These are phyloP conservation scores for Amanita molliuscula DNA, from an alignment of 768 basidiomycete genomes.

Conservation along the genomic window DNA sequence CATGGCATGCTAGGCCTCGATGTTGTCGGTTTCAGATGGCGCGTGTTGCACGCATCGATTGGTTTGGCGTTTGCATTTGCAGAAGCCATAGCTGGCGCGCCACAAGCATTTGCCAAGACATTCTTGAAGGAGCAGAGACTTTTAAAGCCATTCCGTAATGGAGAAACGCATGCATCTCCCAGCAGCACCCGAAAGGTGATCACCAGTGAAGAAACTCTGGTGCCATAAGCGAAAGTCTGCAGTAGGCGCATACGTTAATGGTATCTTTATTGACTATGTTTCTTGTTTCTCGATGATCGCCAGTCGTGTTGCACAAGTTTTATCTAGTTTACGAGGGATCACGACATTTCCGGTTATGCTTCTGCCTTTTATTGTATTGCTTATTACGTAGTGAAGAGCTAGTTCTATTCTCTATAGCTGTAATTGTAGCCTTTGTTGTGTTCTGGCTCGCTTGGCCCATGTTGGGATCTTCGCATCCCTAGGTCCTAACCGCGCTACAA, in stretches of 20 bases:
- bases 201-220: conserved; percentile 9
- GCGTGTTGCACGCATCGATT: conserved; percentile 44
- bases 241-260: not conserved
- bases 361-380: not conserved
- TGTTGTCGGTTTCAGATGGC: conserved; percentile 43
- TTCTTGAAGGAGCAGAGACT: conserved; percentile 17
- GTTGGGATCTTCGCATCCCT: too few relatives aligned
- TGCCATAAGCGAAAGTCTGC: conserved; percentile 8
- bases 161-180: not conserved
- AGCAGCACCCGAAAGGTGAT: not conserved
- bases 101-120: conserved; percentile 23
- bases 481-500: too few relatives aligned
- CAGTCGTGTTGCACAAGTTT: conserved; percentile 3
- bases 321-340: not conserved
- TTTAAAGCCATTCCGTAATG: conserved; percentile 1
- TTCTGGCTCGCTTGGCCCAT: not conserved
- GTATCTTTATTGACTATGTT: conserved; percentile 9
- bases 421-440: conserved; percentile 1
- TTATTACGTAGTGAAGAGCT: not conserved
- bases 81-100: conserved; percentile 46
- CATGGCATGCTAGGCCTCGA: conserved; percentile 31
- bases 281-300: conserved; percentile 10
- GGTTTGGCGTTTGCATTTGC: conserved; percentile 59
- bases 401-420: not conserved
- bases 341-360: not conserved